Percentiles rank a stretch among this genome's conserved stretches.
phyloP scores from a whole-genome alignment of 768 basidiomycete genomes.

The Macrolepiota albuminosa region DNA sequence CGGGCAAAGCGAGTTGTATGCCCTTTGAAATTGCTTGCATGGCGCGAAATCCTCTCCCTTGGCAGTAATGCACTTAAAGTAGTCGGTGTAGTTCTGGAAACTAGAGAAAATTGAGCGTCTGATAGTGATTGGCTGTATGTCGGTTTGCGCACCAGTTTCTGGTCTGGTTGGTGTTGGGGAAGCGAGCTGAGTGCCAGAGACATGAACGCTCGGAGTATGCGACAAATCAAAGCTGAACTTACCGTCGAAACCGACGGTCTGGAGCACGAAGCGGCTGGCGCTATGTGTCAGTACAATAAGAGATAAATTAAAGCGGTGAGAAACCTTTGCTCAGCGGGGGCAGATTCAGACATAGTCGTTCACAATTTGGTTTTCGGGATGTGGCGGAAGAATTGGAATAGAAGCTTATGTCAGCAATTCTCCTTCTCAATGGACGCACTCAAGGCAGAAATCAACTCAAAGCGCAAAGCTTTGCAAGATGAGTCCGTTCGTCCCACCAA shows the following conservation, averaged over 20 bases:
- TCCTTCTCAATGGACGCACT: slow-evolving; percentile 74
- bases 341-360: slow-evolving; percentile 55
- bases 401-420: slow-evolving; percentile 32
- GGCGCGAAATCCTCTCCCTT: slow-evolving; percentile 99
- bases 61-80: slow-evolving; percentile 95
- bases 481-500: slow-evolving; percentile 59
- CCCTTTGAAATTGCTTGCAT: slow-evolving; percentile 97
- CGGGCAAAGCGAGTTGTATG: slow-evolving; percentile 95
- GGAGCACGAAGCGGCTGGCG: slow-evolving; percentile 77
- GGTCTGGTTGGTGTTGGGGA: slow-evolving; percentile 92
- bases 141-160: slow-evolving; percentile 65
- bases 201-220: slow-evolving; percentile 1
- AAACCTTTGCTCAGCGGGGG: slow-evolving; percentile 30
- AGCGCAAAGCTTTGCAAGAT: slow-evolving; percentile 71
- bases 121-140: background rate
- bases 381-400: slow-evolving; percentile 30
- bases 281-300: slow-evolving; percentile 15
- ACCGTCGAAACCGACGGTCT: slow-evolving; percentile 96
- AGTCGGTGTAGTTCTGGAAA: slow-evolving; percentile 97
- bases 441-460: slow-evolving; percentile 81
- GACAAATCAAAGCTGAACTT: slow-evolving; percentile 17
- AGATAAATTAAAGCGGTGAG: background rate
- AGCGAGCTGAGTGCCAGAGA: slow-evolving; percentile 55
- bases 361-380: slow-evolving; percentile 29
- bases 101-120: slow-evolving; percentile 29